phyloP scores from a whole-genome alignment of 2,329 filamentous ascomycete genomes.

The Venturia pyrina region DNA sequence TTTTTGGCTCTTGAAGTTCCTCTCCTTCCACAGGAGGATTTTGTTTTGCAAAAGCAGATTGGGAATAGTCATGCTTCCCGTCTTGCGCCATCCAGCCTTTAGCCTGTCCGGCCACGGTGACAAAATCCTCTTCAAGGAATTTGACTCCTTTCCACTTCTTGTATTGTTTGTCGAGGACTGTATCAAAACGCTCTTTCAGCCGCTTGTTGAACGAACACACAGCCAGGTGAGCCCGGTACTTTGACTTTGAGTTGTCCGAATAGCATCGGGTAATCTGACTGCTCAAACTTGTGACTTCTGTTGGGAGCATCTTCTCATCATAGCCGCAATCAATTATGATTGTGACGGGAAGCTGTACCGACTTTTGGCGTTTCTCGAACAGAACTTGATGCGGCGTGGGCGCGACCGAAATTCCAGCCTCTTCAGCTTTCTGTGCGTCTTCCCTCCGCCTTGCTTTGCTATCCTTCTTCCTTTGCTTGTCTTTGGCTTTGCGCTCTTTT shows the following conservation, averaged over 20 bases:
- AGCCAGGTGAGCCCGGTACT: constrained; percentile 58
- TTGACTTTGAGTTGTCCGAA: constrained; percentile 68
- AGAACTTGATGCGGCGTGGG: constrained; percentile 13
- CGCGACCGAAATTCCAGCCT: constrained; percentile 15
- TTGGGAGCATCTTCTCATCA: constrained; percentile 78
- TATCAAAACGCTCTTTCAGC: constrained; percentile 72
- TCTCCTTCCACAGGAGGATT: not conserved
- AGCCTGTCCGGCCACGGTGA: constrained; percentile 55
- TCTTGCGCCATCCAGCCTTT: constrained; percentile 53
- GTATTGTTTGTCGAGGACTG: constrained; percentile 59
- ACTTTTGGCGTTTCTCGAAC: constrained; percentile 18
- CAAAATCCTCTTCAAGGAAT: constrained; percentile 66
- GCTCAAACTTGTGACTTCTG: constrained; percentile 72
- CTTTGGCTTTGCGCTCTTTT: constrained; percentile 44
- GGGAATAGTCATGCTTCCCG: not conserved
- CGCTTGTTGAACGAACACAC: constrained; percentile 68
- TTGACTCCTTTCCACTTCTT: constrained; percentile 68
- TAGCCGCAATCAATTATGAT: constrained; percentile 88
- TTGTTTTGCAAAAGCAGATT: not conserved
- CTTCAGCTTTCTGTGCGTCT: constrained; percentile 16
- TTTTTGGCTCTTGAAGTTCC: constrained; percentile 19
- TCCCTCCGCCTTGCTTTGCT: constrained; percentile 41
- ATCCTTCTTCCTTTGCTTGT: constrained; percentile 46
- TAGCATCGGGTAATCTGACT: constrained; percentile 82
- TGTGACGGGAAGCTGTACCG: constrained; percentile 38